Base-by-base conservation (phyloP, 2,329 filamentous ascomycete species). In the Claviceps digitariae region DNA sequence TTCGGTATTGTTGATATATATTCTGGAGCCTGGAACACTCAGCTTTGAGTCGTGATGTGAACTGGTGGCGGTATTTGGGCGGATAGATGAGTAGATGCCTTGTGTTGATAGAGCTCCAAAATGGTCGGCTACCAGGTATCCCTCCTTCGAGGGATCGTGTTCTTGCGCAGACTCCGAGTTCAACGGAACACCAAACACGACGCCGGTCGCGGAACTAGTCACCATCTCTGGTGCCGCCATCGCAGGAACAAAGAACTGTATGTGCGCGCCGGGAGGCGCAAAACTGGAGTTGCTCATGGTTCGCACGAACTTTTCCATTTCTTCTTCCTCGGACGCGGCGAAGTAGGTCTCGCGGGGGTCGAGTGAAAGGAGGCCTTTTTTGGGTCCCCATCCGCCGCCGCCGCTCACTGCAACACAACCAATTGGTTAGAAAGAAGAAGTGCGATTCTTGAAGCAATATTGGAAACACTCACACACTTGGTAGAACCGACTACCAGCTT, bases 321-420 rank as follows among this genome's bases (percentile, higher is more conserved):
- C 70, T 21, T 78, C 74, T 36, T 80, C 70, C 41, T 76, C 73
- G 1, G 69, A 64, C 0, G 65, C 51, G 8, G 72, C 63, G 20
- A 70, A 69, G 59, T 79, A 78, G 21, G 66, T 72, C 17, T 72
- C 75, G 58, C 87, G 77, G 3, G 88, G 86, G 62, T 93, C 87
- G 4, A 94, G 74, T 6, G 87, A 88, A 3, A 94, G 70, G 0
- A 94, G 71, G 0, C 88, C 88, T 60, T 85, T 82, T 65, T 91
- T 93, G 53, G 78, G 73, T 17, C 88, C 88, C 88, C 88, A 94
- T 21, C 88, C 88, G 44, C 88, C 88, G 47, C 88, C 88, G 4
- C 88, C 88, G 61, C 86, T 90, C 57, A 90, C 79, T 76, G 45
- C 40, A 34, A 10, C 31, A 23, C 17, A 6, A 8, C 2, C n/a